Base-by-base conservation (phyloP, 2,329 filamentous ascomycete species). In the Orbilia javanica region DNA sequence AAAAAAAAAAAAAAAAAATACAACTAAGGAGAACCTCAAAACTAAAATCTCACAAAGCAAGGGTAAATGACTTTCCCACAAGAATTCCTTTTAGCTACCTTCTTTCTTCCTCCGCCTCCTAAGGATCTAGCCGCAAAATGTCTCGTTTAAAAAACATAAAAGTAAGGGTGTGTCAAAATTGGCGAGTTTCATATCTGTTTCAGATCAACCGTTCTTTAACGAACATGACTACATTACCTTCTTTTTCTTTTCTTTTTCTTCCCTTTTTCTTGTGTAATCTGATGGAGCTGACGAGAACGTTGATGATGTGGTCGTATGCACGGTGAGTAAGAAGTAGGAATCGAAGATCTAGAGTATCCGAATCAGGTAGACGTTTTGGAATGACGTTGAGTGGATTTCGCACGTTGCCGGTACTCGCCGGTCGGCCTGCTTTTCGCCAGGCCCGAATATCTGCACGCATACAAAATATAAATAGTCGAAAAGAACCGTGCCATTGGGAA, bases 131-230 rank as follows among this genome's bases (percentile, higher is more conserved):
- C 34, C 55, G 55, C 31, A 60, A n/a, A 25, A 60, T 60, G 31
- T 60, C 55, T 60, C 55, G 18, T 34, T 8, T 10, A 25, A 25
- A 1, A 50, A 25, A 50, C 25, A 50, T 13, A 48, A 18, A 15
- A 50, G 55, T 25, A 39, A 60, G 34, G 34, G 55, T 39, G 34
- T 18, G n/a, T 15, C n/a, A 34, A 55, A 60, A 60, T 60, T 60
- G 55, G 55, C 55, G 55, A 60, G 55, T 60, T 60, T 60, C 55
- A 60, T 42, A 29, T 42, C 34, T 42, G 55, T 60, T 60, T 60
- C 55, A 60, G 55, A 31, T 18, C 52, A 57, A 34, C 5, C 29
- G n/a, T 18, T 46, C 42, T 25, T 25, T 11, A 53, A 29, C 50
- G 25, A 53, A 53, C 13, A 22, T 57, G 52, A 57, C 52, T 57